Base-by-base conservation (phyloP, 148 eudicot species). In the Spergularia marina region DNA sequence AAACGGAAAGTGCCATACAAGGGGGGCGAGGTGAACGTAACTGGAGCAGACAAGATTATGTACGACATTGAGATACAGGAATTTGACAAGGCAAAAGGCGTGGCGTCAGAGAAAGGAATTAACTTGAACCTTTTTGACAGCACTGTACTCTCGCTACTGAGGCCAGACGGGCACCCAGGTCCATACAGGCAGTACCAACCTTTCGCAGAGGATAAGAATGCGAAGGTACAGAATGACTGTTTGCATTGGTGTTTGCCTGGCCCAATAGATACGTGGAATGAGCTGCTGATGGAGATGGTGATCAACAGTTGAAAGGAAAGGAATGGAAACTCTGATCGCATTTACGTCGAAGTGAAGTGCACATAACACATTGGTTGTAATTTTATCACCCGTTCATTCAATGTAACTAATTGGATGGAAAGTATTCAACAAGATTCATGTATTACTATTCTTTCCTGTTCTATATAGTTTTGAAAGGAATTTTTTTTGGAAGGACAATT, bases 201-300 rank as follows among this genome's bases (percentile, higher is more conserved):
- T 2, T 86, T 81, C 81, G 87, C 85, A 0, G 69, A 80, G 77
- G 91, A 84, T 65, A 83, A 83, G 77, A 74, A 84, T 14, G 90
- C 80, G 2, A 87, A 86, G 72, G 81, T 90, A 64, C 97, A 91
- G 65, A 84, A 82, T 74, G 98, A 94, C 72, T 94, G 98, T 64
- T 73, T 94, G 84, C 98, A 94, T 82, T 94, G 98, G 98, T 94
- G 98, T 77, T 84, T 94, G 84, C 97, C 98, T 0, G 98, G 98
- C 3, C 98, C 98, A 4, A 86, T 94, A 17, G 98, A 94, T 39
- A 66, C 90, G 1, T 94, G 97, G 98, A 94, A 94, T 69, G 90
- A 88, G 36, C 60, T 94, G 79, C 20, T 94, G 56, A 83, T 86
- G 87, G 76, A 86, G 51, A 83, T 87, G 81, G 25, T 91, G 82